These are phyloP conservation scores for Curvularia lunata DNA, from an alignment of 2,329 filamentous ascomycete species.

Conservation along the genomic window DNA sequence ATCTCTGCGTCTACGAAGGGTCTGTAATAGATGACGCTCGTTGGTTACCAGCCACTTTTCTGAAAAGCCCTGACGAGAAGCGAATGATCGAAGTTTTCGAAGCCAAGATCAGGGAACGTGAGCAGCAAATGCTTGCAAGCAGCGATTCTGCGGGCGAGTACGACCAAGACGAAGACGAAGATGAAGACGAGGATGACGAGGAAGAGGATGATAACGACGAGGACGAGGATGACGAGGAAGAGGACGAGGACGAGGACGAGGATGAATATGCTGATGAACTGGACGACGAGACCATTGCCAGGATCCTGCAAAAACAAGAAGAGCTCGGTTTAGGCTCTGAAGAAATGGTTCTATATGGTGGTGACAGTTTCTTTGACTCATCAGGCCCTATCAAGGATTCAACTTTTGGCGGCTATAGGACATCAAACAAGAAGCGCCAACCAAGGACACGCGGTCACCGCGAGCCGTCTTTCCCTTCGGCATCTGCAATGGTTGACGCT, in stretches of 20 bases:
- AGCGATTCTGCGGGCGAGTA: slow-evolving; percentile 23
- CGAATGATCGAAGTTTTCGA: slow-evolving; percentile 40
- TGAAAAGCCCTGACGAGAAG: slow-evolving; percentile 34
- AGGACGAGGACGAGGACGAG: slow-evolving; percentile 2
- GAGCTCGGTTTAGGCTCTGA: slow-evolving; percentile 67
- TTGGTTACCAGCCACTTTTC: slow-evolving; percentile 53
- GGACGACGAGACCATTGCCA: slow-evolving; percentile 68
- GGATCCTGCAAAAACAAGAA: slow-evolving; percentile 66
- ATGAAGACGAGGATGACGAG: slow-evolving; percentile 41
- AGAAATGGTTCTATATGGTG: slow-evolving; percentile 64
- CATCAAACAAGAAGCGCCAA: slow-evolving; percentile 37
- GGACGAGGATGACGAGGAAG: slow-evolving; percentile 46
- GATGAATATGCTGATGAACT: slow-evolving; percentile 40
- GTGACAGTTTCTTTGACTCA: slow-evolving; percentile 51
- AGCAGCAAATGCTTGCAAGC: slow-evolving; percentile 27
- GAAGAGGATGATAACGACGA: slow-evolving; percentile 62
- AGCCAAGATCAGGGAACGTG: slow-evolving; percentile 23
- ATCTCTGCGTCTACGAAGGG: slow-evolving; percentile 58
- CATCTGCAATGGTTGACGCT: slow-evolving; percentile 63
- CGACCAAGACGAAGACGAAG: slow-evolving; percentile 21
- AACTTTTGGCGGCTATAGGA: slow-evolving; percentile 25
- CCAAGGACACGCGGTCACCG: slow-evolving; percentile 24
- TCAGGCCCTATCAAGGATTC: slow-evolving; percentile 28
- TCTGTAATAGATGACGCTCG: slow-evolving; percentile 55
- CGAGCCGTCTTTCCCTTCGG: slow-evolving; percentile 56